These are phyloP conservation scores for Cardamine resedifolia DNA, from an alignment of 345 rosid species.

Conservation along the genomic window DNA sequence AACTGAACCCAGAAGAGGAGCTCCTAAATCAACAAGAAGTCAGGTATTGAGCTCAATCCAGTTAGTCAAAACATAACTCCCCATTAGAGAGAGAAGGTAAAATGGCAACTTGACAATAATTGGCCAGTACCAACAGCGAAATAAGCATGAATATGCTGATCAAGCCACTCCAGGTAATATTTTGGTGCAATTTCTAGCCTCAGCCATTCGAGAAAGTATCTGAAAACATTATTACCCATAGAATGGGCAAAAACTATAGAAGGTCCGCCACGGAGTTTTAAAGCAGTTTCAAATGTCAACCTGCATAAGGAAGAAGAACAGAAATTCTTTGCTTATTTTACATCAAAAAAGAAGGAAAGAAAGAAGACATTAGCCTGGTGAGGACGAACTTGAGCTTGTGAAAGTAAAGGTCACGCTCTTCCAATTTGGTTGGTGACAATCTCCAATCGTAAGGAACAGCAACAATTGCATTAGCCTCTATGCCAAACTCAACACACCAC, in stretches of 20 bases:
- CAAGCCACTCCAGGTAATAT: slow-evolving; percentile 84
- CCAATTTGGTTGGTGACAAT: slow-evolving; percentile 87
- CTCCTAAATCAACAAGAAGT: slow-evolving; percentile 49
- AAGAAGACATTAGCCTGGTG: slow-evolving; percentile 1
- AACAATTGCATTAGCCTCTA: slow-evolving; percentile 88
- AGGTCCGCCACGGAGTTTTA: slow-evolving; percentile 92
- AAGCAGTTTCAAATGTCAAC: slow-evolving; percentile 92
- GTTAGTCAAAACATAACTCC: not conserved
- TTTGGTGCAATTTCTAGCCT: slow-evolving; percentile 99
- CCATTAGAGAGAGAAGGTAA: slow-evolving; percentile 11
- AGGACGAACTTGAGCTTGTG: slow-evolving; percentile 88
- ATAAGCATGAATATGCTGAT: slow-evolving; percentile 88
- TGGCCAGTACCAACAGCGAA: slow-evolving; percentile 82
- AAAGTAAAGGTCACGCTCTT: slow-evolving; percentile 97
- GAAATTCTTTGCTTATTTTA: not conserved
- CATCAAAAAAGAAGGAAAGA: not conserved
- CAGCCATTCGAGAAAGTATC: slow-evolving; percentile 97
- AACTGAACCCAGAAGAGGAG: slow-evolving; percentile 95
- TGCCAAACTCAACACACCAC: slow-evolving; percentile 98
- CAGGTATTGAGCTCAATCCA: slow-evolving; percentile 14
- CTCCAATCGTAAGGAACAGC: slow-evolving; percentile 99
- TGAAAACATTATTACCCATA: slow-evolving; percentile 91
- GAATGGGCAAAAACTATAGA: slow-evolving; percentile 96
- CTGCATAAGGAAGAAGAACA: slow-evolving; percentile 43
- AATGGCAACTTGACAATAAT: slow-evolving; percentile 9